These are phyloP conservation scores for Boletales sp. DNA, from an alignment of 768 basidiomycete genomes.

Conservation along the genomic window DNA sequence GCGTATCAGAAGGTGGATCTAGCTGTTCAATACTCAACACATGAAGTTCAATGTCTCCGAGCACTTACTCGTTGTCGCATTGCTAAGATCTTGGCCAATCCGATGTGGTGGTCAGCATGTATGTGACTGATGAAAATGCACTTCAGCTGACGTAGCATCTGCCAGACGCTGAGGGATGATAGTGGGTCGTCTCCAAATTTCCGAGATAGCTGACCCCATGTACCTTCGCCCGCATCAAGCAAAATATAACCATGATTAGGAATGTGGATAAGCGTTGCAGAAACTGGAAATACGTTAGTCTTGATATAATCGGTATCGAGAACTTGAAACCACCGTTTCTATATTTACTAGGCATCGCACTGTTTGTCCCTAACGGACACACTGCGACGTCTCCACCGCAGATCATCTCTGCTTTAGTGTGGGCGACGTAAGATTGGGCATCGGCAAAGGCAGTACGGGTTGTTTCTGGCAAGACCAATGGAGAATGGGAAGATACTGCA, in stretches of 20 bases:
- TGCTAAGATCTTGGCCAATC: constrained; percentile 68
- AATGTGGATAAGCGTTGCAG: constrained; percentile 72
- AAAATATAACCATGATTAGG: constrained; percentile 71
- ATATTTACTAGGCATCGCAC: constrained; percentile 79
- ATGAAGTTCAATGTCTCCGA: neutral
- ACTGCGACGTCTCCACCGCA: constrained; percentile 65
- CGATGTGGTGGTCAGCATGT: constrained; percentile 92
- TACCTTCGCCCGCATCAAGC: constrained; percentile 91
- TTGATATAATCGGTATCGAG: neutral
- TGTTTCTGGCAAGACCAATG: constrained; percentile 19
- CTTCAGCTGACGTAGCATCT: constrained; percentile 64
- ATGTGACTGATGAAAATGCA: constrained; percentile 87
- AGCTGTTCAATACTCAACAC: constrained; percentile 43
- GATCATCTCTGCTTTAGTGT: neutral
- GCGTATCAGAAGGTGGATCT: constrained; percentile 52
- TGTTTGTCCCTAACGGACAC: constrained; percentile 84
- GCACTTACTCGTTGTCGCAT: constrained; percentile 59
- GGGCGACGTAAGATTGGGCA: constrained; percentile 25
- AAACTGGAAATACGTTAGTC: constrained; percentile 43
- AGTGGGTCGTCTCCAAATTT: constrained; percentile 57
- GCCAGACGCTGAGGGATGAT: constrained; percentile 42
- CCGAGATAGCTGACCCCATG: constrained; percentile 83
- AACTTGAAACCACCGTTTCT: constrained; percentile 64
- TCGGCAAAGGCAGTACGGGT: constrained; percentile 39
- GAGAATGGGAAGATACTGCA: constrained; percentile 11